phyloP scores from a whole-genome alignment of 1,284 basidiomycete species.

The Sporisorium exsertum region DNA sequence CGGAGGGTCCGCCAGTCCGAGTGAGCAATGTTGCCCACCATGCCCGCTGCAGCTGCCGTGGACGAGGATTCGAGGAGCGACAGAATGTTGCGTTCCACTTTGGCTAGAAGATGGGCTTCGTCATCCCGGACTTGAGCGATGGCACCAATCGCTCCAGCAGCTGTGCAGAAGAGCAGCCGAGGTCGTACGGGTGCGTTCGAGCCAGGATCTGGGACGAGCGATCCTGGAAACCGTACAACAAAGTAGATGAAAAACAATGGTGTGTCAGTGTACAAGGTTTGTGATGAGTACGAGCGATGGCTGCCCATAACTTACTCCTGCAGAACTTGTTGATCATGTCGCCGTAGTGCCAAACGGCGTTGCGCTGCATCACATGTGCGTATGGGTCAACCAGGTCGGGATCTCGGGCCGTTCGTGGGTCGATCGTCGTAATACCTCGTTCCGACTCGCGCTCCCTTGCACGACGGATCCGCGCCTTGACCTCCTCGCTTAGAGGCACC shows the following conservation, averaged over 20 bases:
- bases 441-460: constrained; percentile 39
- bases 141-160: constrained; percentile 60
- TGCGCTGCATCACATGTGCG: constrained; percentile 61
- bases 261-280: constrained; percentile 1
- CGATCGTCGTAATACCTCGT: not conserved
- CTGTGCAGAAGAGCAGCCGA: constrained; percentile 56
- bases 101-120: constrained; percentile 28
- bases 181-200: constrained; percentile 15
- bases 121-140: constrained; percentile 41
- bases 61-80: constrained; percentile 22
- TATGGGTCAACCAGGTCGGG: constrained; percentile 17
- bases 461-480: constrained; percentile 37
- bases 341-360: constrained; percentile 63
- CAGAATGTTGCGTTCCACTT: constrained; percentile 57
- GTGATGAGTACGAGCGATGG: not conserved
- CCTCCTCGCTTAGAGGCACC: constrained; percentile 35
- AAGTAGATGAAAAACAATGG: not conserved
- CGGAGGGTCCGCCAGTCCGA: constrained; percentile 62
- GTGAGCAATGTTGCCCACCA: constrained; percentile 47
- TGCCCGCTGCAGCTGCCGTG: constrained; percentile 11
- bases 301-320: constrained; percentile 24
- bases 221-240: constrained; percentile 5
- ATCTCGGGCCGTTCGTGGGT: constrained; percentile 1
- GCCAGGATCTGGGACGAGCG: constrained; percentile 27
- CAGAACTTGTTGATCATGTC: constrained; percentile 65